Percentiles rank a stretch among this genome's conserved stretches.
Evolutionary conservation across 768 basidiomycete species (phyloP).

Genomic region (Auriscalpium vulgare): DNA sequence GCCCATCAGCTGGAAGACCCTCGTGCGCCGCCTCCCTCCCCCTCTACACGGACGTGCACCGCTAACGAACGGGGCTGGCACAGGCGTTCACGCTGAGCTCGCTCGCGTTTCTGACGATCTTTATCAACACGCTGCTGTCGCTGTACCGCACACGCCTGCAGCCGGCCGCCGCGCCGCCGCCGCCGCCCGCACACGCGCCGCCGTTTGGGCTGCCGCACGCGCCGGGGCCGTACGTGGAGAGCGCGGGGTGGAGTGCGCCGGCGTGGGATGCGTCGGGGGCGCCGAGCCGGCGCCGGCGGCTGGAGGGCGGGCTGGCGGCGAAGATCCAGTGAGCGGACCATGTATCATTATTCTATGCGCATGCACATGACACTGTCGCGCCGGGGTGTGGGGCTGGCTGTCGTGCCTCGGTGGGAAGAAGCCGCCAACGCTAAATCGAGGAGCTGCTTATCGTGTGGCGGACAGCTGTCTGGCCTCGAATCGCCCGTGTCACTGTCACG

Average conservation of each 20-base stretch:
- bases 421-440: too few species aligned
- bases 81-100: conserved; percentile 73
- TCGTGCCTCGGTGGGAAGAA: too few species aligned
- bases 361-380: too few species aligned
- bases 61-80: conserved; percentile 8
- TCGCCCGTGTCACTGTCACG: too few species aligned
- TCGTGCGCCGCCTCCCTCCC: conserved; percentile 51
- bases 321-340: conserved; percentile 11
- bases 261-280: conserved; percentile 16
- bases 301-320: conserved; percentile 12
- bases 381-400: too few species aligned
- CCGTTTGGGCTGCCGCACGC: conserved; percentile 15
- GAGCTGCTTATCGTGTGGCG: too few species aligned
- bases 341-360: not conserved
- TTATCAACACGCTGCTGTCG: conserved; percentile 74
- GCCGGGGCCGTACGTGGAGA: conserved; percentile 7
- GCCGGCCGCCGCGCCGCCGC: conserved; percentile 20
- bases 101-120: conserved; percentile 66
- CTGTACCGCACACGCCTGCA: conserved; percentile 66
- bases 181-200: conserved; percentile 7
- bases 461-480: too few species aligned
- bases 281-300: conserved; percentile 15
- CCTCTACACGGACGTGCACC: conserved; percentile 6
- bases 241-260: conserved; percentile 12
- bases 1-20: conserved; percentile 94